phyloP scores from a whole-genome alignment of 257 asterid species.

The Solanum tarapatanum region DNA sequence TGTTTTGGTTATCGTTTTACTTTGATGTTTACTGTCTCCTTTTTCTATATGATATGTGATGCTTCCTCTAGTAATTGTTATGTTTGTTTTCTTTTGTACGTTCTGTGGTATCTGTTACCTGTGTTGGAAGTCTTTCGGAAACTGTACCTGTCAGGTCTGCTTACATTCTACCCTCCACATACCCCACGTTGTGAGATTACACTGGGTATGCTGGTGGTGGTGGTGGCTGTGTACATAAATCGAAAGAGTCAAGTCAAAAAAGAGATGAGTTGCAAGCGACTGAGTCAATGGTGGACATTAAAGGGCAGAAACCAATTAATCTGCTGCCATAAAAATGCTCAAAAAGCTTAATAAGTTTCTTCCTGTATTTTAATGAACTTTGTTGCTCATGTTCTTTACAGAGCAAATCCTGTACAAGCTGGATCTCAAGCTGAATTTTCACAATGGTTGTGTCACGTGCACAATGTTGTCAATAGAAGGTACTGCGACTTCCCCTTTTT shows the following conservation, averaged over 20 bases:
- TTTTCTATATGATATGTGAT: not conserved
- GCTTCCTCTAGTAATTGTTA: not conserved
- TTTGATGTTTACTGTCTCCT: not conserved
- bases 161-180: not conserved
- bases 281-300: no score
- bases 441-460: slow-evolving; percentile 78
- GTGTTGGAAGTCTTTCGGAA: not conserved
- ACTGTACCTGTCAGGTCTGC: not conserved
- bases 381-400: slow-evolving; percentile 13
- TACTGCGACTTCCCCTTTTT: slow-evolving; percentile 5
- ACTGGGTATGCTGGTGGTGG: not conserved
- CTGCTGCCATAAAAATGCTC: not conserved
- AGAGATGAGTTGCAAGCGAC: not conserved
- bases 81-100: not conserved
- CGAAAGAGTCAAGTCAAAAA: not conserved
- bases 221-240: not conserved
- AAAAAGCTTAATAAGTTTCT: not conserved
- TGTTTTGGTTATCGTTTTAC: not conserved
- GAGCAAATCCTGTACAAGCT: slow-evolving; percentile 66
- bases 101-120: not conserved
- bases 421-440: slow-evolving; percentile 83
- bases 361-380: not conserved
- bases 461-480: slow-evolving; percentile 93
- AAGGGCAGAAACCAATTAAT: not conserved
- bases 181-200: not conserved